Evolutionary conservation across 164 flowering plant genomes (phyloP), one percentile per base, ranked within the genome.

Genomic region (Macadamia tetraphylla): DNA sequence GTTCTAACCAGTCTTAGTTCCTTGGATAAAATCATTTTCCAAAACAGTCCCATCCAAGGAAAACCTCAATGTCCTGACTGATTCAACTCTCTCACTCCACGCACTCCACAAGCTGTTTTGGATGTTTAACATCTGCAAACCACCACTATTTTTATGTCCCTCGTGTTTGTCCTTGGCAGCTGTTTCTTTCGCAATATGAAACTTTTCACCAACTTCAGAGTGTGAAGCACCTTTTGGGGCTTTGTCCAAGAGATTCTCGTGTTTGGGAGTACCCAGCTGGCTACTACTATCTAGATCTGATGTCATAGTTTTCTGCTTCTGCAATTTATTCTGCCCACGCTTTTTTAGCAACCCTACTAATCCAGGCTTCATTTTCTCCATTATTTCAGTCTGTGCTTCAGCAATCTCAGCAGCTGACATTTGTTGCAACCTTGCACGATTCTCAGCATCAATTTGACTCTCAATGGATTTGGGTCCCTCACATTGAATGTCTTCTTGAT

Each of bases 81-180:
- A 82, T 76, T 94, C 99, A 71, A 95, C 99, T 75, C 96, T 91
- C 61, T 79, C 71, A 70, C 82, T 84, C 99, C 99, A 95, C 63
- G 80, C 70, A 71, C 78, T 80, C 99, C 98, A 92, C 62, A 74
- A 68, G 68, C 71, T 74, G 66, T 57, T 46, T 12, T 70, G 44
- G 58, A 79, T 58, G 40, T 29, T 72, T 32, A 58, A 58, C 55
- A 62, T 71, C 70, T 71, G 78, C 53, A 49, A 30, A 35, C 29
- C 71, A 69, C 58, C 71, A 69, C 58, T 70, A 69, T 66, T 70
- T 23, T 75, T 76, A 13, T 10, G 43, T 58, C 55, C 60, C 32
- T 51, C 68, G 17, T 58, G 60, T 40, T 51, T 42, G 56, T 60
- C 62, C 46, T 60, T 66, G 14, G 81, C 23, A 63, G 70, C 62